These are phyloP conservation scores for Microbotryum silenes-acaulis DNA, from an alignment of 1,284 basidiomycete genomes.

Conservation along the genomic window DNA sequence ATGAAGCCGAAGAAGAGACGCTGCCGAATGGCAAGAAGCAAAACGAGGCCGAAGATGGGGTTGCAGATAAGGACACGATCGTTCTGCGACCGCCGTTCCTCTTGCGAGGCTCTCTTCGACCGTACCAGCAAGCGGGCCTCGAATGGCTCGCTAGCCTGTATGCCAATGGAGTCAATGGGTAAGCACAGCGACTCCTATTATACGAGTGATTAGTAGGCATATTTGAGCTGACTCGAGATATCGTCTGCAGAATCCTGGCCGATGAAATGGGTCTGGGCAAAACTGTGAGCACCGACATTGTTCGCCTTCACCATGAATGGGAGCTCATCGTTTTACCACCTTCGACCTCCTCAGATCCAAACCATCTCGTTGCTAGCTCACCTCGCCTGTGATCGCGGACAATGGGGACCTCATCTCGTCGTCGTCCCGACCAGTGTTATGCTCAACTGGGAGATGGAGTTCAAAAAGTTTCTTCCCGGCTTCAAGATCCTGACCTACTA, in stretches of 20 bases:
- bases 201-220: neutral
- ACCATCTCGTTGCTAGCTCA: slow-evolving; percentile 88
- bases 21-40: slow-evolving; percentile 1
- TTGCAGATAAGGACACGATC: slow-evolving; percentile 16
- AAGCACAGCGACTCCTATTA: neutral
- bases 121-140: slow-evolving; percentile 88
- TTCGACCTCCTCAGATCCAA: slow-evolving; percentile 60
- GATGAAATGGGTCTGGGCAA: slow-evolving; percentile 42
- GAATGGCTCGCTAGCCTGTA: slow-evolving; percentile 94
- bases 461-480: slow-evolving; percentile 94
- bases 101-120: slow-evolving; percentile 76
- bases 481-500: slow-evolving; percentile 90
- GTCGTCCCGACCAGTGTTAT: slow-evolving; percentile 92
- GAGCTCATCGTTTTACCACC: slow-evolving; percentile 12
- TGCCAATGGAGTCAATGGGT: slow-evolving; percentile 74
- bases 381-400: slow-evolving; percentile 85
- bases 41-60: slow-evolving; percentile 27
- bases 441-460: slow-evolving; percentile 98
- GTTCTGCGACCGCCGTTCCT: slow-evolving; percentile 65
- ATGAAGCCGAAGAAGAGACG: slow-evolving; percentile 14
- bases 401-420: slow-evolving; percentile 95
- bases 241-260: slow-evolving; percentile 55
- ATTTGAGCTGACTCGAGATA: neutral
- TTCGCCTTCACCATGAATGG: neutral
- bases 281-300: neutral